Evolutionary conservation across 257 asterid species (phyloP), one percentile per base, ranked within the genome.

Genomic region (Solanum chmielewskii): DNA sequence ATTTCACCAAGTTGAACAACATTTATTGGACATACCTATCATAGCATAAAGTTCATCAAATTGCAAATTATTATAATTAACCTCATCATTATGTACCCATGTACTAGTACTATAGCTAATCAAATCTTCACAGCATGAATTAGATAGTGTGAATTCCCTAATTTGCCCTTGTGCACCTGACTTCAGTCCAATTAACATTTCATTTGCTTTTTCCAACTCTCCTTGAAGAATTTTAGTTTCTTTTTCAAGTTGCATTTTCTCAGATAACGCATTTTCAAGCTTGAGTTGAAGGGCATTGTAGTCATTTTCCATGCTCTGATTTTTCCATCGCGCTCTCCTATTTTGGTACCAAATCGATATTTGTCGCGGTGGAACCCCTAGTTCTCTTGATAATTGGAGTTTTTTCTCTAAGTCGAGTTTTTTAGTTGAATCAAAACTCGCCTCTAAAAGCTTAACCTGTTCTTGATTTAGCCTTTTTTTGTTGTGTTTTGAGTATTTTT

Each of bases 291-390:
- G 91, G n/a, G 95, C 90, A 75, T 91, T 89, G 86, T 90, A 88
- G 90, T 94, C 98, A 2, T 93, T 85, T 33, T 96, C 98, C 21
- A 96, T 91, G 84, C 89, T 92, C 92, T 96, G 98, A 56, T 87
- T 95, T 93, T 92, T 95, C 99, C 98, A 95, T 1, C 99, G 89
- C 5, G 99, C 98, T 21, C 98, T 81, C 91, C 92, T 94, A 94
- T 96, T 96, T 87, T 96, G 99, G 83, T 95, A 80, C 99, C 99
- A 95, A 7, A 96, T 94, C 4, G 99, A 98, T 33, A 96, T 90
- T 88, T 96, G 98, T 9, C 98, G 85, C 0, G 99, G 97, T 0
- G 98, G 98, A 10, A 95, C 92, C 45, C 97, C 95, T 15, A 96
- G 91, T 85, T 95, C 93, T 12, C 89, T 91, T 1, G 99, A 94